Conservation (phyloP, 2,329 filamentous ascomycete species). For the Fusarium sp. region DNA sequence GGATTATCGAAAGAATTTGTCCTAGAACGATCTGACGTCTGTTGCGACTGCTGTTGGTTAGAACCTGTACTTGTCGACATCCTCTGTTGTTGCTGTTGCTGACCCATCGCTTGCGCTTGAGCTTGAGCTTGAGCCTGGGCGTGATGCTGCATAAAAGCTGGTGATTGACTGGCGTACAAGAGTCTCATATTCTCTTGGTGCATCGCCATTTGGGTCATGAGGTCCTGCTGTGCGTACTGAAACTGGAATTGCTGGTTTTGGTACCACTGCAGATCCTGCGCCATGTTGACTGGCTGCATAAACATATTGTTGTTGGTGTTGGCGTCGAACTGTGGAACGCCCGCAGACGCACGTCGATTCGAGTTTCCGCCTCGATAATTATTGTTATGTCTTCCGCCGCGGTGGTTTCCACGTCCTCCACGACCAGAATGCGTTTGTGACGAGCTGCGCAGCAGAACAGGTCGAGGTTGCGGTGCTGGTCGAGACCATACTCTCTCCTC, state of each 20-base stretch:
- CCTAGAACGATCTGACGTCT: constrained; percentile 64
- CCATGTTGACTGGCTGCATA: constrained; percentile 59
- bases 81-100: constrained; percentile 54
- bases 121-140: constrained; percentile 46
- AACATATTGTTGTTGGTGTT: constrained; percentile 56
- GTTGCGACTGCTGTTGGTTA: constrained; percentile 50
- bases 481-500: constrained; percentile 75
- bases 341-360: constrained; percentile 67
- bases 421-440: constrained; percentile 69
- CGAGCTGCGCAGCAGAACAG: constrained; percentile 70
- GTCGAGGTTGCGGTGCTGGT: constrained; percentile 66
- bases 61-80: constrained; percentile 38
- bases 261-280: constrained; percentile 66
- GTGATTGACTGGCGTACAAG: constrained; percentile 53
- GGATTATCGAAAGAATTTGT: constrained; percentile 74
- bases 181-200: constrained; percentile 56
- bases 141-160: constrained; percentile 53
- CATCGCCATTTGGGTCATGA: constrained; percentile 59
- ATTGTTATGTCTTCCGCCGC: constrained; percentile 63
- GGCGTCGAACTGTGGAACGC: constrained; percentile 64
- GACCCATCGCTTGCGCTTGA: constrained; percentile 50
- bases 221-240: constrained; percentile 57
- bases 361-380: constrained; percentile 61
- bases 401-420: constrained; percentile 63
- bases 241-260: constrained; percentile 59